Percentiles rank a stretch among this genome's conserved stretches.
Conservation (phyloP, 2,329 filamentous ascomycete species). For the Tolypocladium inflatum region DNA sequence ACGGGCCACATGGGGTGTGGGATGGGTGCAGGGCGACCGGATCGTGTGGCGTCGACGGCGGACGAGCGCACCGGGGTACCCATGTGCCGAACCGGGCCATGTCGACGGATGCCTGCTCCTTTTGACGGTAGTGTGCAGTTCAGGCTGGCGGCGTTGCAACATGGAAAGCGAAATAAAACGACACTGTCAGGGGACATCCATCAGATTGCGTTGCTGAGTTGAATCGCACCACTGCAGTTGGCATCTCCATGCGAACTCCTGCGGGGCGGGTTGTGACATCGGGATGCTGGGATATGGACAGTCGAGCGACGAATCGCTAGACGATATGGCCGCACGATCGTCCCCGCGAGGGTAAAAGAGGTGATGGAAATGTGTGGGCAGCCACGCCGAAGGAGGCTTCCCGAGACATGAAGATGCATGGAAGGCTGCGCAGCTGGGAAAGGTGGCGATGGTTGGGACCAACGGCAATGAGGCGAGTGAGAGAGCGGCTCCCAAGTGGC, state of each 20-base stretch:
- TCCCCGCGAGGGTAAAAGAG: background rate
- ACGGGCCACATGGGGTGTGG: background rate
- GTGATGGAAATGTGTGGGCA: background rate
- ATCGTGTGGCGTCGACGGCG: background rate
- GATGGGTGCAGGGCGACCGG: background rate
- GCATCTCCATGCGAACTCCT: background rate
- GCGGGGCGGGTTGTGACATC: background rate
- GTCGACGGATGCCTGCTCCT: background rate
- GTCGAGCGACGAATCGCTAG: background rate
- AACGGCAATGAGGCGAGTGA: background rate
- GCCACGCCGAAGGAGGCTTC: background rate
- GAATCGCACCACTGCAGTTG: background rate
- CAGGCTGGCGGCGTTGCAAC: too few species aligned
- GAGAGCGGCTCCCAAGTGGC: background rate
- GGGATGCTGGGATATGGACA: background rate
- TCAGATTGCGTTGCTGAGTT: background rate
- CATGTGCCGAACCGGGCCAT: background rate
- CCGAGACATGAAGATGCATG: background rate
- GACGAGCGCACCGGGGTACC: background rate
- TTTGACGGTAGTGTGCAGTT: background rate
- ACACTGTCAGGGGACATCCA: background rate
- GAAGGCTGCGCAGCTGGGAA: background rate
- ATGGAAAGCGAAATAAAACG: background rate
- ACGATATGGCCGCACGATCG: background rate
- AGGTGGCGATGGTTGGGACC: background rate